Percentiles rank a stretch among this genome's conserved stretches.
These are phyloP conservation scores for Poronia punctata DNA, from an alignment of 495 filamentous ascomycete species.

Conservation along the genomic window DNA sequence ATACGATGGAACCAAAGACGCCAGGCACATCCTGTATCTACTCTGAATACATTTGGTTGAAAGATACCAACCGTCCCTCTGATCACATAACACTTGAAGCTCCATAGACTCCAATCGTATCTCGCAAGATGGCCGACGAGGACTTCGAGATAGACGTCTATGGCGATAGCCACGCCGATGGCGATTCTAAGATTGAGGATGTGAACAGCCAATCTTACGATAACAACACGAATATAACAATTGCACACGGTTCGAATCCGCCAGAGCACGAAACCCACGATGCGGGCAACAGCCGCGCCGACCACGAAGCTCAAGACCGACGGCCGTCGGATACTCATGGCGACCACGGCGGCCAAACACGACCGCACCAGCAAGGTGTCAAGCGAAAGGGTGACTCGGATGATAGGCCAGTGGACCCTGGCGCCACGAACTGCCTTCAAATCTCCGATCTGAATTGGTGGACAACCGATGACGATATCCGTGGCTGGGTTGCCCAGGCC, in stretches of 20 bases:
- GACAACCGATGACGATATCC: slow-evolving; percentile 91
- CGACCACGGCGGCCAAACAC: slow-evolving; percentile 27
- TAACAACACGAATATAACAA: slow-evolving; percentile 33
- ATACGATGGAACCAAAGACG: slow-evolving; percentile 26
- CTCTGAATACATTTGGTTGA: slow-evolving; percentile 28
- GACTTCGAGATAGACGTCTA: slow-evolving; percentile 99
- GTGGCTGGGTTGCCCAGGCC: slow-evolving; percentile 75
- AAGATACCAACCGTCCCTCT: slow-evolving; percentile 15
- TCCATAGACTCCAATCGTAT: slow-evolving; percentile 23
- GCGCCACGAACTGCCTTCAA: slow-evolving; percentile 73
- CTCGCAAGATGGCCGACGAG: slow-evolving; percentile 70
- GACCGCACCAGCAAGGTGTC: slow-evolving; percentile 56
- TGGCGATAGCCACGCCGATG: slow-evolving; percentile 60
- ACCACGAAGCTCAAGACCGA: slow-evolving; percentile 25
- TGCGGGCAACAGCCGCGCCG: slow-evolving; percentile 29
- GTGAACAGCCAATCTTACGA: slow-evolving; percentile 29
- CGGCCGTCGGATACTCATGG: slow-evolving; percentile 36
- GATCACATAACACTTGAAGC: slow-evolving; percentile 23
- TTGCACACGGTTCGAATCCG: slow-evolving; percentile 29
- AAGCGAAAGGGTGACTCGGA: slow-evolving; percentile 73
- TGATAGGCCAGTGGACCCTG: slow-evolving; percentile 70
- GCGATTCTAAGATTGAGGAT: slow-evolving; percentile 39
- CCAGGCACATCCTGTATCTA: slow-evolving; percentile 28
- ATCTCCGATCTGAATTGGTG: slow-evolving; percentile 93
- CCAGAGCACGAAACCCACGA: slow-evolving; percentile 10